Evolutionary conservation across 139 green algal genomes (phyloP).

Genomic region (Coccomyxa sp.): DNA sequence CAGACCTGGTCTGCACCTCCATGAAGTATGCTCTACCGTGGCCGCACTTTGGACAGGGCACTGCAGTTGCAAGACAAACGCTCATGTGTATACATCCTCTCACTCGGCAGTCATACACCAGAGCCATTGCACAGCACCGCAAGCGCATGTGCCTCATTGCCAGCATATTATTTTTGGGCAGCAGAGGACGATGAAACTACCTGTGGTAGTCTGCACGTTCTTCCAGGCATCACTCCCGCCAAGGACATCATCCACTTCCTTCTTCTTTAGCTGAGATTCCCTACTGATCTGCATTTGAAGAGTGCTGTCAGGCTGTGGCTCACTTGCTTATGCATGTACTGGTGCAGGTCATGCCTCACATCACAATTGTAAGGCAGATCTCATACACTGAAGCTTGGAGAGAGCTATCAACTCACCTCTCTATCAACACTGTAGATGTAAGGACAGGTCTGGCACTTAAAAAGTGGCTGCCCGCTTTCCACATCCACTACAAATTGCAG

Average conservation of each 20-base stretch:
- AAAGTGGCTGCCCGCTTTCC: too few species aligned
- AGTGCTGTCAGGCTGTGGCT: not conserved
- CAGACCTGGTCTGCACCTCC: conserved; percentile 90
- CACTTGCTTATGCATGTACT: too few species aligned
- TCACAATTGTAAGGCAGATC: not conserved
- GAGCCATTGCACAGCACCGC: not conserved
- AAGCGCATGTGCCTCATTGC: not conserved
- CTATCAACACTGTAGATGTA: conserved; percentile 79
- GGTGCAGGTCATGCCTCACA: not conserved
- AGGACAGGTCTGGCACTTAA: conserved; percentile 75
- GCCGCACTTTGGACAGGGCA: conserved; percentile 71
- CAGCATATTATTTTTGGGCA: not conserved
- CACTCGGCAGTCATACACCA: not conserved
- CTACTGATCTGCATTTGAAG: conserved; percentile 68
- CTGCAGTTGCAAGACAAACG: conserved; percentile 24
- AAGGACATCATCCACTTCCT: conserved; percentile 89
- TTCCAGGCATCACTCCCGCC: conserved; percentile 86
- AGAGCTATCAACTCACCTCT: conserved; percentile 35
- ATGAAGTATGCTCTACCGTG: conserved; percentile 85
- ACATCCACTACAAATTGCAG: too few species aligned
- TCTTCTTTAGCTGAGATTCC: conserved; percentile 51
- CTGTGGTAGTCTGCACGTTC: conserved; percentile 74
- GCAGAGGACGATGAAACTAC: not conserved
- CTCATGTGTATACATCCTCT: not conserved
- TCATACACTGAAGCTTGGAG: not conserved